Evolutionary conservation across 164 flowering plant species (phyloP).

Genomic region (Nelumbo lutea): DNA sequence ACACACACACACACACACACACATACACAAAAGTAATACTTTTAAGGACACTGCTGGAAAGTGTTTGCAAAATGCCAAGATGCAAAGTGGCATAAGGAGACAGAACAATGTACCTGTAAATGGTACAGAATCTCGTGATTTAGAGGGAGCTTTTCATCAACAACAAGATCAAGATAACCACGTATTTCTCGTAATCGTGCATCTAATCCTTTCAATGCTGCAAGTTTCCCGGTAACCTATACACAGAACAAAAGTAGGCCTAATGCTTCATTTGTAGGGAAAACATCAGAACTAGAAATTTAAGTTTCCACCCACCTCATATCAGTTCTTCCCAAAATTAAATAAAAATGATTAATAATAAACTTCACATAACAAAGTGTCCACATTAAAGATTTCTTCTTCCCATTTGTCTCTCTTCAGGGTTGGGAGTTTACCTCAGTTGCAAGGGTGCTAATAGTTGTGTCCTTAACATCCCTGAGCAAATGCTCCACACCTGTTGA

Average conservation of each 20-base stretch:
- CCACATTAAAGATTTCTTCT: too few relatives aligned
- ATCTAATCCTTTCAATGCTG: conserved; percentile 69
- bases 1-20: too few relatives aligned
- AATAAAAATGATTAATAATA: not conserved
- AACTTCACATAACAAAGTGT: too few relatives aligned
- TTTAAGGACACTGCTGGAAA: too few relatives aligned
- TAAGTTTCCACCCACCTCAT: not conserved
- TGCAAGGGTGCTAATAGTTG: conserved; percentile 75
- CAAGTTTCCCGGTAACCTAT: conserved; percentile 67
- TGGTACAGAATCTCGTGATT: conserved; percentile 75
- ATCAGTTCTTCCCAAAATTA: not conserved
- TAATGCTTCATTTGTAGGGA: too few relatives aligned
- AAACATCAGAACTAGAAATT: too few relatives aligned
- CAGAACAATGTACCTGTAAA: conserved; percentile 42
- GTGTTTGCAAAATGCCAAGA: too few relatives aligned
- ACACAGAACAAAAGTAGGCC: not conserved
- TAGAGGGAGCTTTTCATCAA: conserved; percentile 60
- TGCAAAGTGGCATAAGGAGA: not conserved
- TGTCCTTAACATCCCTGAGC: conserved; percentile 79
- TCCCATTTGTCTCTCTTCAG: too few relatives aligned
- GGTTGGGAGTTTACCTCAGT: conserved; percentile 41
- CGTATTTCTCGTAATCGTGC: conserved; percentile 60
- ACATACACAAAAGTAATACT: too few relatives aligned
- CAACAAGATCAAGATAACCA: conserved; percentile 58
- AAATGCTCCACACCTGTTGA: conserved; percentile 71